These are phyloP conservation scores for Cystobasidiaceae sp. DNA, from an alignment of 1,284 basidiomycete species.

Conservation along the genomic window DNA sequence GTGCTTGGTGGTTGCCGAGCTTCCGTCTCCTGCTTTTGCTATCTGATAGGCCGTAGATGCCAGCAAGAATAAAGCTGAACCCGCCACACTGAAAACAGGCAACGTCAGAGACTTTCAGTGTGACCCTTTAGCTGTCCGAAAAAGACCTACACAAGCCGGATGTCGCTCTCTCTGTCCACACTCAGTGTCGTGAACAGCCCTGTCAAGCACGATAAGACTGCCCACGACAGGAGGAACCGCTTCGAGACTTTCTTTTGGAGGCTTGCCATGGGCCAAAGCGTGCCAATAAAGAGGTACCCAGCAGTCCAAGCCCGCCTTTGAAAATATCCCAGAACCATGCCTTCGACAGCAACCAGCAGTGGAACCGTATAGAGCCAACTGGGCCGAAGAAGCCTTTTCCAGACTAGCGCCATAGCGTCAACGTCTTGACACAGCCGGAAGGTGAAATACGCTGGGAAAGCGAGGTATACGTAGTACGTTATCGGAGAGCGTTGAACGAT, in stretches of 20 bases:
- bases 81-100: too few species aligned
- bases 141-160: not conserved
- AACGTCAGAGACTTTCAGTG: not conserved
- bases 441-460: constrained; percentile 70
- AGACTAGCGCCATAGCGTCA: constrained; percentile 13
- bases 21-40: not conserved
- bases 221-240: not conserved
- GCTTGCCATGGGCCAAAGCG: constrained; percentile 60
- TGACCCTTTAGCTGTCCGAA: not conserved
- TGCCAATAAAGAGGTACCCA: constrained; percentile 61
- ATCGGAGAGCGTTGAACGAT: constrained; percentile 60
- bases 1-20: not conserved
- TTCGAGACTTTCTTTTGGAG: constrained; percentile 49
- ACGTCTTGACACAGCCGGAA: not conserved
- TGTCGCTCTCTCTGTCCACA: not conserved
- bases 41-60: not conserved
- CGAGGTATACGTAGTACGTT: constrained; percentile 71
- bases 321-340: constrained; percentile 62
- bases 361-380: constrained; percentile 2
- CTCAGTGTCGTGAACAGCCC: not conserved
- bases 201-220: not conserved
- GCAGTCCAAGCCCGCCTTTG: constrained; percentile 66
- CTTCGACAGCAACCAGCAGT: constrained; percentile 54
- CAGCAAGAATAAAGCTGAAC: not conserved
- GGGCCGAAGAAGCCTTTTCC: not conserved